Conservation (phyloP, 176 grass and related monocot genomes). For the Cenchrus fungigraminus region DNA sequence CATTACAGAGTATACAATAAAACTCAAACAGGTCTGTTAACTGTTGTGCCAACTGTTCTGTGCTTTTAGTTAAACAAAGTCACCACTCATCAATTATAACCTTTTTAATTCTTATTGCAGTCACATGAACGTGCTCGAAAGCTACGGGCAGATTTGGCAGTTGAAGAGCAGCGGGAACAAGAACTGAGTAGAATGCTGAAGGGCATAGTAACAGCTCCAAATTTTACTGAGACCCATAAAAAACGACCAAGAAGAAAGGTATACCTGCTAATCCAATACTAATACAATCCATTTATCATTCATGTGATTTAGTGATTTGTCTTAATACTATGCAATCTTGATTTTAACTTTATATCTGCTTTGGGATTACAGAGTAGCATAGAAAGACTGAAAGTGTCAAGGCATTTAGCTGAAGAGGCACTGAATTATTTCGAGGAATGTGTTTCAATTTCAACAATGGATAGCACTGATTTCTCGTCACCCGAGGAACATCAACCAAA, state of each 20-base stretch:
- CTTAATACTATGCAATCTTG: constrained; percentile 4
- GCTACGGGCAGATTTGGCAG: constrained; percentile 75
- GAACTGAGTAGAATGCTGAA: constrained; percentile 92
- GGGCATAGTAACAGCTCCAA: constrained; percentile 60
- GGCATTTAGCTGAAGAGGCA: constrained; percentile 85
- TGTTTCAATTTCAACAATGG: constrained; percentile 87
- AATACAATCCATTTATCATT: constrained; percentile 11
- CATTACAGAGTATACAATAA: constrained; percentile 75
- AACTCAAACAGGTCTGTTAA: constrained; percentile 70
- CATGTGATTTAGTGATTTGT: neutral
- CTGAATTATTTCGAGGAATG: constrained; percentile 98
- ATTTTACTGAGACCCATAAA: constrained; percentile 50
- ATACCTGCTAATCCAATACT: constrained; percentile 31
- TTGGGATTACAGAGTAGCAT: constrained; percentile 57
- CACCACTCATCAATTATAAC: constrained; percentile 15
- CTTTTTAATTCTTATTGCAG: constrained; percentile 47
- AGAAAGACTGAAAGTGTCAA: constrained; percentile 71
- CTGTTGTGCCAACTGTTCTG: neutral
- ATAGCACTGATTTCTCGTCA: constrained; percentile 86
- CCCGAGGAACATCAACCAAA: constrained; percentile 62
- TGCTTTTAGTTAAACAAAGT: constrained; percentile 3
- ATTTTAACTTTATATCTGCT: constrained; percentile 4
- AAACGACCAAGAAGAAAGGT: constrained; percentile 71
- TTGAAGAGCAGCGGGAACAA: constrained; percentile 84
- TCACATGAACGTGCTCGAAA: constrained; percentile 79